phyloP scores from a whole-genome alignment of 192 early-diverging fungal species.

The Pilaira anomala region DNA sequence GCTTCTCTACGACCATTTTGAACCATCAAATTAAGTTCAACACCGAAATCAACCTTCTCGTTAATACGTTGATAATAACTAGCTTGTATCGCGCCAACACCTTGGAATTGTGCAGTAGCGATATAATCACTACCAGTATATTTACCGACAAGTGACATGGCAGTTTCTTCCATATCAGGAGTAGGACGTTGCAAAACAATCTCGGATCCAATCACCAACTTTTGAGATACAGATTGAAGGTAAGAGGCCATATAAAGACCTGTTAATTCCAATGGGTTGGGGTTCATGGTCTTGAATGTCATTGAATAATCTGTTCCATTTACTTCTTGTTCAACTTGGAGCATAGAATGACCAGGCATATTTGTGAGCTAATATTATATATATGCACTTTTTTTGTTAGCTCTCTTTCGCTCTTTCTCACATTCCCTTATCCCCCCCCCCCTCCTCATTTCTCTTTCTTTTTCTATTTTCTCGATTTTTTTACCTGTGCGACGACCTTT shows the following conservation, averaged over 20 bases:
- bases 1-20: slow-evolving; percentile 79
- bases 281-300: slow-evolving; percentile 94
- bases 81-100: slow-evolving; percentile 65
- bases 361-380: slow-evolving; percentile 48
- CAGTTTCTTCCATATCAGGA: slow-evolving; percentile 76
- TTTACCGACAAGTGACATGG: slow-evolving; percentile 67
- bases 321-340: slow-evolving; percentile 92
- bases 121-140: slow-evolving; percentile 67
- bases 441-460: too few species aligned
- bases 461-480: neutral
- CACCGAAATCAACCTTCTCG: slow-evolving; percentile 90
- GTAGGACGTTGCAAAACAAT: slow-evolving; percentile 80
- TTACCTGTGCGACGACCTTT: slow-evolving; percentile 61
- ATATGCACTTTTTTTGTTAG: too few species aligned
- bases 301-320: slow-evolving; percentile 83
- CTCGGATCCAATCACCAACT: slow-evolving; percentile 84
- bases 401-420: slow-evolving; percentile 1
- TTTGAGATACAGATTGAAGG: slow-evolving; percentile 84
- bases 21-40: slow-evolving; percentile 82
- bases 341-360: slow-evolving; percentile 80
- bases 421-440: too few species aligned
- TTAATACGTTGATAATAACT: slow-evolving; percentile 90
- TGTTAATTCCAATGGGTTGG: slow-evolving; percentile 84
- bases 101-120: slow-evolving; percentile 67
- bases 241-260: slow-evolving; percentile 87